These are phyloP conservation scores for Davidsoniella neocaledoniae DNA, from an alignment of 2,329 filamentous ascomycete species.

Conservation along the genomic window DNA sequence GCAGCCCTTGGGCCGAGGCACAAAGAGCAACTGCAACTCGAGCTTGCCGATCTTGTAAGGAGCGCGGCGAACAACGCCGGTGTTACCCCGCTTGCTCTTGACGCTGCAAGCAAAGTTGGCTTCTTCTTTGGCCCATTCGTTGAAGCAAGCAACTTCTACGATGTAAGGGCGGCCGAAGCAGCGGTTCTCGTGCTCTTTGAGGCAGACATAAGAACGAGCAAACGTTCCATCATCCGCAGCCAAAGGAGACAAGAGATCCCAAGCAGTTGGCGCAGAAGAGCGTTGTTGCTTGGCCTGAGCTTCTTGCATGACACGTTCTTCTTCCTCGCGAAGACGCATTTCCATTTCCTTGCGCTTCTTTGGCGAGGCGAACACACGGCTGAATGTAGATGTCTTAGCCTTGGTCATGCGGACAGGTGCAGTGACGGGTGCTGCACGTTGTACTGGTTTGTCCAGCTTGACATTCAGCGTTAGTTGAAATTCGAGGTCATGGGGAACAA, in stretches of 20 bases:
- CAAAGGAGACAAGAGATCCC: slow-evolving; percentile 73
- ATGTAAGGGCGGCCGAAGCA: slow-evolving; percentile 80
- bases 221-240: slow-evolving; percentile 89
- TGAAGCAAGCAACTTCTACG: slow-evolving; percentile 88
- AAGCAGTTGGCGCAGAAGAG: slow-evolving; percentile 52
- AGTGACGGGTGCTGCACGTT: slow-evolving; percentile 34
- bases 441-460: slow-evolving; percentile 69
- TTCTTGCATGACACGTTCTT: slow-evolving; percentile 51
- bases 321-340: slow-evolving; percentile 64
- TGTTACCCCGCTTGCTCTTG: slow-evolving; percentile 75
- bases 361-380: slow-evolving; percentile 79
- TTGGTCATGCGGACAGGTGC: slow-evolving; percentile 36
- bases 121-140: slow-evolving; percentile 93
- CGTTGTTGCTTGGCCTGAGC: slow-evolving; percentile 48
- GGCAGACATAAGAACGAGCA: slow-evolving; percentile 77
- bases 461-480: slow-evolving; percentile 96
- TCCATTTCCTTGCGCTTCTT: slow-evolving; percentile 96
- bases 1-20: slow-evolving; percentile 74
- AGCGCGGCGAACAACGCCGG: slow-evolving; percentile 58
- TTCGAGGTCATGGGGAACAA: slow-evolving; percentile 93
- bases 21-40: slow-evolving; percentile 83
- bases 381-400: slow-evolving; percentile 75
- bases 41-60: slow-evolving; percentile 96
- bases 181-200: slow-evolving; percentile 78
- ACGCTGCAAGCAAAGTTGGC: slow-evolving; percentile 64